Base-by-base conservation (phyloP, 2,329 filamentous ascomycete species). In the Ambrosiella beaveri region DNA sequence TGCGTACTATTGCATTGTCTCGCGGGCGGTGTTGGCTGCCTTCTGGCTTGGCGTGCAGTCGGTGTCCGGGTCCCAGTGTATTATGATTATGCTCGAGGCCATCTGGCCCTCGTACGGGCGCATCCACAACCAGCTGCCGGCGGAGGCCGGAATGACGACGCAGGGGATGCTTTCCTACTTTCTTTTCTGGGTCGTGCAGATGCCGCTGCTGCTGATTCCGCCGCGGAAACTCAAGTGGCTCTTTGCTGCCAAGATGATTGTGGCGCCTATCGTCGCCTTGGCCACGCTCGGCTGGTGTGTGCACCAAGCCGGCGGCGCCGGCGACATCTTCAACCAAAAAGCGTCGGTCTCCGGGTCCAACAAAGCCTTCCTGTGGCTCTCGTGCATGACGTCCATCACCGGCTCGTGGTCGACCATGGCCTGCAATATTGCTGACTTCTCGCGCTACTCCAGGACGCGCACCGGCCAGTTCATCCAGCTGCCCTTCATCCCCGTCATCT, bases 11-110 rank as follows among this genome's bases (percentile, higher is more conserved):
- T 69, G 69, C 11, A 71, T 71, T 39, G 68, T 69, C 56, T 68
- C 71, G 56, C 62, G 63, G 57, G 69, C 70, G 19, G 71, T 72
- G 57, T 70, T 73, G 40, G 71, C 70, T 4, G 66, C 71, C 39
- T 72, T 73, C 69, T 76, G 74, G 74, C 61, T 68, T 17, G 70
- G 70, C 53, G 68, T 76, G 1, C 74, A 77, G 66, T 72, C 73
- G 12, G 67, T 71, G 66, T 58, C 58, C 3, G 53, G 57, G 0
- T 57, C 56, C 1, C 60, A 61, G 38, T 62, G 63, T 57, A 61
- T 74, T 49, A 68, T 70, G 49, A 60, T 60, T 45, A 60, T 60
- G 58, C 37, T 60, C 5, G 37, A 47, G 7, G 72, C 72, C 1
- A 71, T 72, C 58, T 73, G 71, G 71, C 70, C 71, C 1, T 68